These are phyloP conservation scores for Fusarium denticulatum DNA, from an alignment of 2,329 filamentous ascomycete species.

Conservation along the genomic window DNA sequence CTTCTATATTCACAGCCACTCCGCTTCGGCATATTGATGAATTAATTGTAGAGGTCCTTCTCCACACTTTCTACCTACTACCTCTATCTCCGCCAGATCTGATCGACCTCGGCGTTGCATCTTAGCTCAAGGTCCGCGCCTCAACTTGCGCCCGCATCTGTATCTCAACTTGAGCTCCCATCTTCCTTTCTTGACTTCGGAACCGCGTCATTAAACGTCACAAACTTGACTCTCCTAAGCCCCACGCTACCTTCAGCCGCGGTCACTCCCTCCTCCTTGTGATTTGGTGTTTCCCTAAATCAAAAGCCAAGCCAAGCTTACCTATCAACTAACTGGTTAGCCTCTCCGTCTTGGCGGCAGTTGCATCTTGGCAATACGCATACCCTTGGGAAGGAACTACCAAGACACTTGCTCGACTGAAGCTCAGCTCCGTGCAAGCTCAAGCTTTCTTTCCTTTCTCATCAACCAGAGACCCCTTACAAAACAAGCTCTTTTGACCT, in stretches of 20 bases:
- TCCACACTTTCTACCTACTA: background rate
- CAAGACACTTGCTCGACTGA: slow-evolving; percentile 14
- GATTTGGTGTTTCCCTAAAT: slow-evolving; percentile 23
- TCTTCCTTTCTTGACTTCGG: background rate
- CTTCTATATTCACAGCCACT: background rate
- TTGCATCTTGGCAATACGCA: slow-evolving; percentile 32
- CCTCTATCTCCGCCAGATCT: slow-evolving; percentile 1
- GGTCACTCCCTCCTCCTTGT: slow-evolving; percentile 1
- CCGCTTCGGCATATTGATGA: slow-evolving; percentile 3
- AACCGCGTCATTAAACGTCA: slow-evolving; percentile 23
- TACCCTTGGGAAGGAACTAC: slow-evolving; percentile 5
- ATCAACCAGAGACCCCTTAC: background rate
- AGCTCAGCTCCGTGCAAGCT: slow-evolving; percentile 17
- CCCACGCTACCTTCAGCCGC: background rate
- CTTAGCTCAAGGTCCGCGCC: background rate
- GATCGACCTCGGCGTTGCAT: slow-evolving; percentile 6
- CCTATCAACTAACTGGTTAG: slow-evolving; percentile 13
- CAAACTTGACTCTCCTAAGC: background rate
- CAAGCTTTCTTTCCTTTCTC: slow-evolving; percentile 14
- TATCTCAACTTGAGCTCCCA: background rate
- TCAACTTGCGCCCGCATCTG: slow-evolving; percentile 12
- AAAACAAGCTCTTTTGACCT: background rate
- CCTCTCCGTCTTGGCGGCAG: slow-evolving; percentile 34
- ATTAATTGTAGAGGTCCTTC: background rate
- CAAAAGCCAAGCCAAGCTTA: slow-evolving; percentile 33